Evolutionary conservation across 2,329 filamentous ascomycete species (phyloP).

Genomic region (Thelonectria discophora): DNA sequence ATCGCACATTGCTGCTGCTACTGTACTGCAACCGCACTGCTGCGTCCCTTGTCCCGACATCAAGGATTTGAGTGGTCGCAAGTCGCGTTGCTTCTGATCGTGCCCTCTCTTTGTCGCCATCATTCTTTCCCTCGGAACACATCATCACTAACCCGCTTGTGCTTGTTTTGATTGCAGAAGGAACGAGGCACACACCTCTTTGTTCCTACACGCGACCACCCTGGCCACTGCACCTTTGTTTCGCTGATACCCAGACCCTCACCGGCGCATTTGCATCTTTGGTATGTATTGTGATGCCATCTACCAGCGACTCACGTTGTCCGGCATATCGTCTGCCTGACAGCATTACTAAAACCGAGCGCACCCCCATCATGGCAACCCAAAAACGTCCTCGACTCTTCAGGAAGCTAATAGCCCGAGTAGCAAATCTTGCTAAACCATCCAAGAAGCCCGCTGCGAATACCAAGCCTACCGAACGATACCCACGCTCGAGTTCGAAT

Average conservation of each 20-base stretch:
- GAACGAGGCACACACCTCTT: slow-evolving; percentile 37
- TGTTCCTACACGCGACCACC: slow-evolving; percentile 39
- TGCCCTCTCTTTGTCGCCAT: slow-evolving; percentile 20
- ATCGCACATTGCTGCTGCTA: slow-evolving; percentile 13
- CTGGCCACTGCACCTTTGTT: slow-evolving; percentile 22
- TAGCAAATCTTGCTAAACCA: slow-evolving; percentile 40
- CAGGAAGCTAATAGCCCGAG: slow-evolving; percentile 44
- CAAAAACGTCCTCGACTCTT: slow-evolving; percentile 38
- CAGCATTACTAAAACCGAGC: background rate
- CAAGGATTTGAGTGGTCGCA: slow-evolving; percentile 33
- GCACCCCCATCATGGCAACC: slow-evolving; percentile 37
- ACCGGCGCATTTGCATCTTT: slow-evolving; percentile 9
- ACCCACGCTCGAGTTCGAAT: slow-evolving; percentile 31
- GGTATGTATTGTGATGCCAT: slow-evolving; percentile 14
- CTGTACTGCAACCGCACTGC: slow-evolving; percentile 17
- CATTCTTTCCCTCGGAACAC: slow-evolving; percentile 28
- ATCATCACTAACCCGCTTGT: slow-evolving; percentile 32
- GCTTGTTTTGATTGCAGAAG: slow-evolving; percentile 32
- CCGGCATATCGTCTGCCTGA: background rate
- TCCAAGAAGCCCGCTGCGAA: slow-evolving; percentile 28
- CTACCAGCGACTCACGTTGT: background rate
- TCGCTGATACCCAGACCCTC: slow-evolving; percentile 32
- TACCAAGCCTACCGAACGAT: slow-evolving; percentile 38
- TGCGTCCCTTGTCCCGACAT: slow-evolving; percentile 34
- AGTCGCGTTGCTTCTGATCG: slow-evolving; percentile 18